These are phyloP conservation scores for Aspergillus sp. DNA, from an alignment of 2,329 filamentous ascomycete species.

Conservation along the genomic window DNA sequence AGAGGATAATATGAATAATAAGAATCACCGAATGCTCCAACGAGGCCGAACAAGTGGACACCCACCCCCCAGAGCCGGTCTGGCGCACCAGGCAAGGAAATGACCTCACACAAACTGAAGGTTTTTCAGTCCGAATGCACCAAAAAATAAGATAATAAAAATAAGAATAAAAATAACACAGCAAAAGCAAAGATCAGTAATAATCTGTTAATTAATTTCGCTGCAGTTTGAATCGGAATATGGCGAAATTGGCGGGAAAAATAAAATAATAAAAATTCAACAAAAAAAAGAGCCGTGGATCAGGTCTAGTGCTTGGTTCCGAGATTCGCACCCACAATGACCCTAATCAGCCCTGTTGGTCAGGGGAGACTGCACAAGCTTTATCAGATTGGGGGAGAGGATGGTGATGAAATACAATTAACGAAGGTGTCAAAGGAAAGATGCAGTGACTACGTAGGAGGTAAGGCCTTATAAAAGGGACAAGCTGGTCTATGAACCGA, in stretches of 20 bases:
- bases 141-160: neutral
- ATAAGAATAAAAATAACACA: neutral
- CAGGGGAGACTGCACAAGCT: neutral
- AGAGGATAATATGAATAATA: conserved; percentile 21
- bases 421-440: neutral
- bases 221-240: neutral
- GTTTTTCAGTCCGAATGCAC: neutral
- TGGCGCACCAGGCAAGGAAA: conserved; percentile 10
- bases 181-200: neutral
- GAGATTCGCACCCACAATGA: conserved; percentile 22
- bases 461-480: neutral
- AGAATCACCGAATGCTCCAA: conserved; percentile 14
- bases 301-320: conserved; percentile 22
- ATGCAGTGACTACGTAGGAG: neutral
- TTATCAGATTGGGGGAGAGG: neutral
- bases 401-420: neutral
- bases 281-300: conserved; percentile 12
- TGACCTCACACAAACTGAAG: conserved; percentile 3
- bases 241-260: conserved; percentile 4
- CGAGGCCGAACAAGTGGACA: conserved; percentile 11
- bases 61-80: conserved; percentile 6
- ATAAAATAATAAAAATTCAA: conserved; percentile 9
- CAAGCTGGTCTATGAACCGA: neutral
- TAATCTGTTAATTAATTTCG: neutral
- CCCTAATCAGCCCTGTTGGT: conserved; percentile 13